Base-by-base conservation (phyloP, 2,329 filamentous ascomycete species). In the Alternaria alternata region DNA sequence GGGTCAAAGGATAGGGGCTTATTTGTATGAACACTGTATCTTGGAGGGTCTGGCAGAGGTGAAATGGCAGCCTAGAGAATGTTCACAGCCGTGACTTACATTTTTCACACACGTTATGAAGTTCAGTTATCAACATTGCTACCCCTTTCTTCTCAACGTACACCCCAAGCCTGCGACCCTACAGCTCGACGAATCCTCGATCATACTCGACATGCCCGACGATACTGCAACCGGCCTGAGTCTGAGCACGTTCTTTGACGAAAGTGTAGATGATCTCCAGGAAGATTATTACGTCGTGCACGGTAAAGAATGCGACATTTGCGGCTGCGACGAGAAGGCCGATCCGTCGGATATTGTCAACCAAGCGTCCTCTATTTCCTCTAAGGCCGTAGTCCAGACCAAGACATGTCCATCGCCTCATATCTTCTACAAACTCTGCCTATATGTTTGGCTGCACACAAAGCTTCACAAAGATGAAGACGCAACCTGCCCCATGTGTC, bases 401-500 rank as follows among this genome's bases (percentile, higher is more conserved):
- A 49, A 30, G 12, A 20, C 18, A 14, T 56, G 28, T 39, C 14
- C 2, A 14, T 39, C 18, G 16, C 52, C 44, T 5, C 54, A 56
- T 11, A 20, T 38, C 12, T 56, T 49, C 28, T 16, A 56, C 36
- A 42, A 49, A 36, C 54, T 49, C 7, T 49, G 36, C 20, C 18
- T 56, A 30, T 16, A 22, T 26, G 42, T 16, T 11, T 56, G 54
- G 38, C 36, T 56, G 20, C 18, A 26, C 14, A 39, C 22, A 24
- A 42, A 51, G 7, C 44, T 56, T n/a, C 12, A 3, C 38, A 18
- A 26, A 20, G 16, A 41, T 20, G 20, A 28, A 38, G 22, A 56
- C 16, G 46, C 28, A 8, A 43, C 54, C 18, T 56, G 54, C 16
- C 46, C 44, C 4, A 24, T 30, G 36, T 56, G 46, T 22, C 54